A percentile compares a stretch with the other conserved stretches of the same genome.
These are phyloP conservation scores for Trichosporon coremiiforme DNA, from an alignment of 1,284 basidiomycete species.

Conservation along the genomic window DNA sequence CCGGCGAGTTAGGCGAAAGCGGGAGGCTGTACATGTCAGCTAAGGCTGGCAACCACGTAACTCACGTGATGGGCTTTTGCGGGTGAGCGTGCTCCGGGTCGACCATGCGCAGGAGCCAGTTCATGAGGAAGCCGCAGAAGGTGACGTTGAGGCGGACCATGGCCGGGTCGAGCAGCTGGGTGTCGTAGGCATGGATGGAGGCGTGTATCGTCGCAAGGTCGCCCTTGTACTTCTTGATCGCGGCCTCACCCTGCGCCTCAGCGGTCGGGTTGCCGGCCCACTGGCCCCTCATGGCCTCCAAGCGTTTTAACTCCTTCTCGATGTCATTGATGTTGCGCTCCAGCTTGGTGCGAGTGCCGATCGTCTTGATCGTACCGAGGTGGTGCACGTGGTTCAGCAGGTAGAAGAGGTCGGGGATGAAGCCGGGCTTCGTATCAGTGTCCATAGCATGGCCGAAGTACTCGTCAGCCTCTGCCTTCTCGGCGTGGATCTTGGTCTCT, in stretches of 20 bases:
- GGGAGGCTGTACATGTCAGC: conserved; percentile 65
- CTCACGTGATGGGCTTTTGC: conserved; percentile 66
- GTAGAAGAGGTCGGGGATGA: conserved; percentile 95
- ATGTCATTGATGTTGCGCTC: conserved; percentile 74
- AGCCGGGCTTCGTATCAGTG: conserved; percentile 62
- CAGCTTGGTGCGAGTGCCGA: conserved; percentile 70
- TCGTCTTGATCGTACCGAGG: conserved; percentile 78
- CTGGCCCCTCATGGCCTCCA: conserved; percentile 72
- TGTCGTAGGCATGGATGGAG: conserved; percentile 75
- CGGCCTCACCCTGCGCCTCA: conserved; percentile 63
- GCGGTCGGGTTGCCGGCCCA: conserved; percentile 58
- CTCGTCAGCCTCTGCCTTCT: conserved; percentile 72
- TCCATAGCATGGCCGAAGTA: conserved; percentile 66
- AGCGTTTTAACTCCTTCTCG: conserved; percentile 73
- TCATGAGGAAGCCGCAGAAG: conserved; percentile 87
- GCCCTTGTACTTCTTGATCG: conserved; percentile 69
- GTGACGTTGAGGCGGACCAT: conserved; percentile 76
- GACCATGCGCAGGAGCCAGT: conserved; percentile 89
- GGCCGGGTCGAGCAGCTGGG: conserved; percentile 83
- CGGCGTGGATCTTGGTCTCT: conserved; percentile 88
- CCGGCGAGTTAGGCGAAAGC: conserved; percentile 79
- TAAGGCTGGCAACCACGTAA: conserved; percentile 26
- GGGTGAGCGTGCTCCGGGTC: conserved; percentile 84
- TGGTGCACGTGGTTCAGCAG: conserved; percentile 80
- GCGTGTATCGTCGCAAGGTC: conserved; percentile 69